Base-by-base conservation (phyloP, 2,329 filamentous ascomycete genomes). In the Colletotrichum tropicicola region DNA sequence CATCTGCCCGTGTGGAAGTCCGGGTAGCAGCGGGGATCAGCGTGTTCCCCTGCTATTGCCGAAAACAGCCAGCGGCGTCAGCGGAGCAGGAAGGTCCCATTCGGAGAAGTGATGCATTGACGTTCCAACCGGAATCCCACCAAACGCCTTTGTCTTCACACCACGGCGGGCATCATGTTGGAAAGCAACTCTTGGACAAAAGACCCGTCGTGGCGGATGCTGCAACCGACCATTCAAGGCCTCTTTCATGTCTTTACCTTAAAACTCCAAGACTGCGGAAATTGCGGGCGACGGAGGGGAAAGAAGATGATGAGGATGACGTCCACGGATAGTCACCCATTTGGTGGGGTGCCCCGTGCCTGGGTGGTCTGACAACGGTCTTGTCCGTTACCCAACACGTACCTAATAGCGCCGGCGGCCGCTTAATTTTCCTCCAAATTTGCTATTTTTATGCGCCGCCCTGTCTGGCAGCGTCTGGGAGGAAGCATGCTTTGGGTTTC, bases 291-390 rank as follows among this genome's bases (percentile, higher is more conserved):
- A 21, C n/a, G 27, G n/a, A n/a, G n/a, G n/a, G n/a, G n/a, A n/a
- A n/a, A 15, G 32, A 35, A 15, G 32, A 32, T 32, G 32, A 35
- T 35, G 8, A 35, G 32, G 25, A 65, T 65, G 62, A 65, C 49
- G 57, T 56, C 49, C 57, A 9, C 43, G 19, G n/a, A 51, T 45
- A 30, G 43, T 55, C 37, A 44, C 57, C 12, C 7, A 37, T 30
- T 47, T 37, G 37, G 4, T 51, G 62, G 57, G 58, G 57, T 30
- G 30, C 39, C 60, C 30, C 53, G 58, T 44, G 49, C 57, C 35
- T 49, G 43, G 23, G 37, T 65, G 44, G 49, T 65, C 57, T 65
- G 62, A 65, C 58, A 56, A 55, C 51, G 35, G 57, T 27, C 37
- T 56, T 45, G 51, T 45, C 30, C 44, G 44, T 56, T 28, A 48